Conservation (phyloP, 441 rosid species). For the Gossypium laxum region DNA sequence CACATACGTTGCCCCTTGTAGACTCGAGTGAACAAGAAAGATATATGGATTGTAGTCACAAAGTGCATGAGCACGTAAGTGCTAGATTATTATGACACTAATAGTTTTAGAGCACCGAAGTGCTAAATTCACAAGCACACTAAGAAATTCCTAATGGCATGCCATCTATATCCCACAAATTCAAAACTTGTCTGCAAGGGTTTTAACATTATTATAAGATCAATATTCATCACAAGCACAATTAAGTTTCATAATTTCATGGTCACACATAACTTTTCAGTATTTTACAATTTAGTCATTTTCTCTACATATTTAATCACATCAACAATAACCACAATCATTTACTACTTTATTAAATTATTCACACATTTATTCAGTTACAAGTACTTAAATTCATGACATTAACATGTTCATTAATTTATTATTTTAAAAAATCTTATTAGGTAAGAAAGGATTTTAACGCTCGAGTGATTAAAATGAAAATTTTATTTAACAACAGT, state of each 20-base stretch:
- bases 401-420: background rate
- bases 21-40: background rate
- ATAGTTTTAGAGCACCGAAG: background rate
- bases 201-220: background rate
- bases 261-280: background rate
- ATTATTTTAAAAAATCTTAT: background rate
- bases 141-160: background rate
- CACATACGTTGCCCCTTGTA: background rate
- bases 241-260: background rate
- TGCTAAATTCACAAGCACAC: background rate
- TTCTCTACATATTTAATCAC: background rate
- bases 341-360: background rate
- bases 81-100: background rate
- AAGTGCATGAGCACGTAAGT: background rate
- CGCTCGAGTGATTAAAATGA: background rate
- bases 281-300: background rate
- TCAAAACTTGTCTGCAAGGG: background rate
- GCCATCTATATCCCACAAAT: background rate
- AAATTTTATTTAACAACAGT: too few species aligned
- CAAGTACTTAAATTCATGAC: background rate
- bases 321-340: background rate
- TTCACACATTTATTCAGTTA: background rate
- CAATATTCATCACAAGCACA: background rate
- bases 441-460: background rate
- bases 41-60: too few species aligned